These are phyloP conservation scores for Fusarium coffeatum DNA, from an alignment of 2,329 filamentous ascomycete genomes.

Conservation along the genomic window DNA sequence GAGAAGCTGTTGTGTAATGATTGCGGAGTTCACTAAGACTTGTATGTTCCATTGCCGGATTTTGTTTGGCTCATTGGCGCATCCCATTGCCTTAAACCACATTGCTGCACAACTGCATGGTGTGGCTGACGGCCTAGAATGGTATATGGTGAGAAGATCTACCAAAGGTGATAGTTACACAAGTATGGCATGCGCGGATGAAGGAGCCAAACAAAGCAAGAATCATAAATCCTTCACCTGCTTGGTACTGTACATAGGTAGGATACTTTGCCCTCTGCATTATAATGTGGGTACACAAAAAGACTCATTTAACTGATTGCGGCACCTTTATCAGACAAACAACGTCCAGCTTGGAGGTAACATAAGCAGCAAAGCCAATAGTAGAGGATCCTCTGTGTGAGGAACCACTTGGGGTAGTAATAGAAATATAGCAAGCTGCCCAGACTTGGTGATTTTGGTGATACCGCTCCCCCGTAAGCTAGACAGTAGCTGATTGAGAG, in stretches of 20 bases:
- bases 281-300: conserved; percentile 15
- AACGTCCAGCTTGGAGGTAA: neutral
- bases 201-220: neutral
- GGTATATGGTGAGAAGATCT: neutral
- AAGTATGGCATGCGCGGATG: conserved; percentile 12
- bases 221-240: neutral
- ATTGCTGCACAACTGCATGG: neutral
- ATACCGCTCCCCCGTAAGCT: neutral
- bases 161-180: conserved; percentile 27
- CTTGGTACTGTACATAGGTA: conserved; percentile 1
- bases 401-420: conserved; percentile 5
- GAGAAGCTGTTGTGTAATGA: conserved; percentile 27
- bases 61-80: conserved; percentile 6
- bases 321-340: neutral
- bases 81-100: conserved; percentile 2
- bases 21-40: conserved; percentile 13
- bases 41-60: neutral
- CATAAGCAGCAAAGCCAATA: conserved; percentile 6
- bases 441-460: conserved; percentile 4
- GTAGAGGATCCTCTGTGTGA: neutral
- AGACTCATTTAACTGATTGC: neutral
- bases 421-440: conserved; percentile 1
- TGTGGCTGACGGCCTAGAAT: conserved; percentile 1
- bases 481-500: neutral
- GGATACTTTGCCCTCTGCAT: conserved; percentile 3